These are phyloP conservation scores for Glonium stellatum DNA, from an alignment of 495 filamentous ascomycete genomes.

Conservation along the genomic window DNA sequence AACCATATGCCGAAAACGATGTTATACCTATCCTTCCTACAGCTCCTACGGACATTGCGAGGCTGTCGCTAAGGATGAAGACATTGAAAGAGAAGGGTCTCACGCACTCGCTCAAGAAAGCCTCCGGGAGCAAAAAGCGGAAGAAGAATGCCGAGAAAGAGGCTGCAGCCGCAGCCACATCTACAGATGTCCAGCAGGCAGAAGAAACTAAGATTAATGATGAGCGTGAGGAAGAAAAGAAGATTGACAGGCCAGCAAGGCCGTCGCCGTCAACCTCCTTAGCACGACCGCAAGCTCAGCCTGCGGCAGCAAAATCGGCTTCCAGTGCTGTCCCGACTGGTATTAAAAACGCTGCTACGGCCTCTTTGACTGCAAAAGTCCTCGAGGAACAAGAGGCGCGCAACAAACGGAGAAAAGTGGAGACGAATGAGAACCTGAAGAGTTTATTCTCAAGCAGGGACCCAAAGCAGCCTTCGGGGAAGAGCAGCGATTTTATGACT, in stretches of 20 bases:
- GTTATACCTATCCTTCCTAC: slow-evolving; percentile 75
- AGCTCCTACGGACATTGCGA: slow-evolving; percentile 61
- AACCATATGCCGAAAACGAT: slow-evolving; percentile 66
- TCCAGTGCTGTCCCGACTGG: slow-evolving; percentile 31
- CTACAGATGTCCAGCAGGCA: too few relatives aligned
- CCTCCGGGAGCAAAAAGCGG: slow-evolving; percentile 60
- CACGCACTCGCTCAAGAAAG: slow-evolving; percentile 85
- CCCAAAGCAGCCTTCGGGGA: slow-evolving; percentile 39
- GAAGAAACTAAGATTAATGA: slow-evolving; percentile 19
- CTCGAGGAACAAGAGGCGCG: slow-evolving; percentile 75
- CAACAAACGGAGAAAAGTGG: slow-evolving; percentile 71
- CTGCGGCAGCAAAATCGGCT: background rate
- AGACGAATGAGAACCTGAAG: slow-evolving; percentile 60
- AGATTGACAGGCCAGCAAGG: background rate
- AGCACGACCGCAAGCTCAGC: background rate
- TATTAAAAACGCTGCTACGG: slow-evolving; percentile 83
- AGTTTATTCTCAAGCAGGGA: slow-evolving; percentile 58
- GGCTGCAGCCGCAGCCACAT: background rate
- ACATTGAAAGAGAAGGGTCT: slow-evolving; percentile 62
- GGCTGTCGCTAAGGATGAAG: slow-evolving; percentile 55
- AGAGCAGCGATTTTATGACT: slow-evolving; percentile 68
- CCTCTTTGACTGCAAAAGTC: slow-evolving; percentile 75
- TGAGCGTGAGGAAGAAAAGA: slow-evolving; percentile 13
- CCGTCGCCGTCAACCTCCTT: background rate
- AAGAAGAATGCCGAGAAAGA: slow-evolving; percentile 49